Base-by-base conservation (phyloP, 73 alveolate genomes). In the Uronychia setigera region DNA sequence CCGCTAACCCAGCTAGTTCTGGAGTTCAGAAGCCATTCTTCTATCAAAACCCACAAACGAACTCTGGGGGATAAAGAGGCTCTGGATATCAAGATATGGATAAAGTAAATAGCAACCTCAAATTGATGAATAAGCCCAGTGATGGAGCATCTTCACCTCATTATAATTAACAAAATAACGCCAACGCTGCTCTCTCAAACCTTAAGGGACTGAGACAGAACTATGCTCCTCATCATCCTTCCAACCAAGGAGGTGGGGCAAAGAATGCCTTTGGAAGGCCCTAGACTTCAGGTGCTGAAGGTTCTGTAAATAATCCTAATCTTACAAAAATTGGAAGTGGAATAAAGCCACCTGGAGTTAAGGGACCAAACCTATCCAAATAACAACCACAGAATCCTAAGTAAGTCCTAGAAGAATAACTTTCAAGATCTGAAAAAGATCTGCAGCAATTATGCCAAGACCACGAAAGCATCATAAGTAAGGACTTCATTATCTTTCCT, bases 391-490 rank as follows among this genome's bases (percentile, higher is more conserved):
- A 5, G n/a, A 5, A 46, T 46, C 67, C n/a, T n/a, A 46, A 46
- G 67, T 46, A 46, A 11, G n/a, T 19, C n/a, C 19, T 46, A 19
- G n/a, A 5, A 11, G 5, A 46, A 46, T 19, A 5, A 46, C 67
- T 46, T 46, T n/a, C n/a, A n/a, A 46, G 67, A 19, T 11, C 67
- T 5, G 67, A 46, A 46, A 29, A 25, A 31, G 79, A 35, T 1
- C 79, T 80, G 0, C 78, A 80, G 59, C 34, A 80, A 32, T 28
- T 80, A 30, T 80, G 86, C 59, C 46, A 19, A 14, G 79, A 80
- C 28, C 86, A 80, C 79, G 86, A 80, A 59, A 46, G 19, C 67
- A 19, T 46, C 19, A 46, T 46, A 5, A 46, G 67, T 46, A 46
- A 19, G 67, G 19, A 19, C 5, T 5, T 19, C 67, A 19, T 46